phyloP scores from a whole-genome alignment of 345 rosid genomes.

The Euclidium syriacum region DNA sequence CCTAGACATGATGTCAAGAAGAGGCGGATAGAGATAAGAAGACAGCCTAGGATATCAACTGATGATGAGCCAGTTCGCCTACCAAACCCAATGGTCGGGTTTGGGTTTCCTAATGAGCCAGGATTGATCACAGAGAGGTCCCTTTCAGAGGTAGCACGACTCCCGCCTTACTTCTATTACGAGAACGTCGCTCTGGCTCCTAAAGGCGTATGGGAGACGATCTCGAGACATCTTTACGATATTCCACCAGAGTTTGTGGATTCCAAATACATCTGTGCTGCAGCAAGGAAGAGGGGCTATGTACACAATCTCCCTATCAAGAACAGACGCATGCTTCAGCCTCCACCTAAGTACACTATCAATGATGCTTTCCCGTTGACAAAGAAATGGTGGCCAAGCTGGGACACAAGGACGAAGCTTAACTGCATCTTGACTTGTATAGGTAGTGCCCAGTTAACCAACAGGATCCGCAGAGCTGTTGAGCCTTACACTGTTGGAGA shows the following conservation, averaged over 20 bases:
- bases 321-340: slow-evolving; percentile 61
- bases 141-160: slow-evolving; percentile 57
- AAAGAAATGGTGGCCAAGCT: slow-evolving; percentile 82
- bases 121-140: slow-evolving; percentile 27
- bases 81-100: slow-evolving; percentile 89
- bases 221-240: slow-evolving; percentile 60
- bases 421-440: slow-evolving; percentile 72
- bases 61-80: slow-evolving; percentile 50
- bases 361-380: slow-evolving; percentile 70
- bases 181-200: slow-evolving; percentile 96
- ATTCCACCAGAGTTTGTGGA: slow-evolving; percentile 85
- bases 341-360: slow-evolving; percentile 62
- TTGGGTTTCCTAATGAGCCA: slow-evolving; percentile 64
- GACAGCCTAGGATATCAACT: slow-evolving; percentile 18
- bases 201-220: slow-evolving; percentile 87
- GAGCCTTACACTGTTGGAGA: slow-evolving; percentile 46
- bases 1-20: slow-evolving; percentile 43
- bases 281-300: slow-evolving; percentile 91
- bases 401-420: slow-evolving; percentile 76
- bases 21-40: slow-evolving; percentile 36
- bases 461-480: slow-evolving; percentile 61
- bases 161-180: slow-evolving; percentile 81
- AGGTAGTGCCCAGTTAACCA: slow-evolving; percentile 67
- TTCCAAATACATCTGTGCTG: slow-evolving; percentile 71
- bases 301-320: slow-evolving; percentile 74